Percentiles rank a stretch among this genome's conserved stretches.
Conservation (phyloP, 2,329 filamentous ascomycete genomes). For the Meredithiella fracta region DNA sequence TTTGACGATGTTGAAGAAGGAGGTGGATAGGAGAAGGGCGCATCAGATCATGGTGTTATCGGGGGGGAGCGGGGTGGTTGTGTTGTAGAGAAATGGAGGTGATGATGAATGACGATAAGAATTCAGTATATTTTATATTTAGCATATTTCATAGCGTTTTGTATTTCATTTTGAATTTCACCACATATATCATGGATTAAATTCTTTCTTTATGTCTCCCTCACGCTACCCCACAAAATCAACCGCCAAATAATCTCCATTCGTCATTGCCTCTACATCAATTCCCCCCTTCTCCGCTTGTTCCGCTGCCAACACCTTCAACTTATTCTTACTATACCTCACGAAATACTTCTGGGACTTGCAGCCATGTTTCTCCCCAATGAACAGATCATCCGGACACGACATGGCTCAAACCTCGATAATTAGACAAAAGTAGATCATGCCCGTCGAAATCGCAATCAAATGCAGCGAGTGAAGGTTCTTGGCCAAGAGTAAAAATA, state of each 20-base stretch:
- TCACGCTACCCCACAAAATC: background rate
- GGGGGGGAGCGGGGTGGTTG: conserved; percentile 13
- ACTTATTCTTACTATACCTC: background rate
- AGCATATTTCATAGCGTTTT: conserved; percentile 1
- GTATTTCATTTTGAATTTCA: background rate
- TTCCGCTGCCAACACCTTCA: background rate
- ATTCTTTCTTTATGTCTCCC: background rate
- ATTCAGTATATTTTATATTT: background rate
- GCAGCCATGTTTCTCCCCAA: no score
- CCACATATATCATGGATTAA: background rate
- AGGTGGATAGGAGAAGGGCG: conserved; percentile 40
- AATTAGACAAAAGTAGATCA: no score
- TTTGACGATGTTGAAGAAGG: conserved; percentile 47
- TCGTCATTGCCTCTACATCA: background rate
- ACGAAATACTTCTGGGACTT: background rate
- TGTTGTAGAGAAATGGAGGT: background rate
- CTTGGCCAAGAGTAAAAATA: no score
- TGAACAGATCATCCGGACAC: no score
- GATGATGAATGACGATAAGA: background rate
- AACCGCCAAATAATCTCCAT: background rate
- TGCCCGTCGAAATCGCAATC: no score
- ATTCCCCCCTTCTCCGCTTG: background rate
- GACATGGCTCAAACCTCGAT: no score
- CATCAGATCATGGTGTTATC: conserved; percentile 28
- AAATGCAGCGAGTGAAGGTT: no score